Percentiles rank a stretch among this genome's conserved stretches.
Conservation (phyloP, 148 eudicot genomes). For the Nepenthes mirabilis region DNA sequence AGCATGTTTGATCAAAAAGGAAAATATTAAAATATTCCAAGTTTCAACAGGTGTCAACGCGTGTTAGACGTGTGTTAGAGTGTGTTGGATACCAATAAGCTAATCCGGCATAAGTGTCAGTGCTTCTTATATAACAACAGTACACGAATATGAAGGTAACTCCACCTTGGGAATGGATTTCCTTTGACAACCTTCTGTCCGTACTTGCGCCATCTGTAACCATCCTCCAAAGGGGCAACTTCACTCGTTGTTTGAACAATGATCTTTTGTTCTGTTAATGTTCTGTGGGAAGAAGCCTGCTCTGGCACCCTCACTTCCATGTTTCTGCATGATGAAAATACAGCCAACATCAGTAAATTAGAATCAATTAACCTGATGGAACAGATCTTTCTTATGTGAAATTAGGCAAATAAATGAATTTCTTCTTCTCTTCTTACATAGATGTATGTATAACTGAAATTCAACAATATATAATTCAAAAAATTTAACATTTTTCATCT, state of each 20-base stretch:
- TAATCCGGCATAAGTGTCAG: no score
- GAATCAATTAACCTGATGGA: neutral
- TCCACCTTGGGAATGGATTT: slow-evolving; percentile 77
- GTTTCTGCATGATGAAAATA: slow-evolving; percentile 27
- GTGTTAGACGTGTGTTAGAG: no score
- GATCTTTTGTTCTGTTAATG: slow-evolving; percentile 63
- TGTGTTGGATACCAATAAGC: no score
- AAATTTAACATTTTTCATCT: no score
- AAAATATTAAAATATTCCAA: no score
- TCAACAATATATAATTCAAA: no score
- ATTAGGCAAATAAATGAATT: neutral
- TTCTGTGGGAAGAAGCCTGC: slow-evolving; percentile 29
- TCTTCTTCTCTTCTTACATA: no score
- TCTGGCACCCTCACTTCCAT: slow-evolving; percentile 24
- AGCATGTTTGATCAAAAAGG: no score
- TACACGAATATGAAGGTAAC: neutral
- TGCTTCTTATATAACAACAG: no score
- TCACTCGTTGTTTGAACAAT: slow-evolving; percentile 93
- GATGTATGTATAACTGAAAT: no score
- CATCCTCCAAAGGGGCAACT: slow-evolving; percentile 89
- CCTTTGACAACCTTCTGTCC: slow-evolving; percentile 99
- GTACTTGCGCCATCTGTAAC: slow-evolving; percentile 94
- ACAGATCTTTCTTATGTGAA: neutral
- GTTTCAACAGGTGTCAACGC: no score
- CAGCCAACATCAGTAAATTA: neutral